Evolutionary conservation across 163 green algal genomes (phyloP).

Genomic region (Scenedesmus sp.): DNA sequence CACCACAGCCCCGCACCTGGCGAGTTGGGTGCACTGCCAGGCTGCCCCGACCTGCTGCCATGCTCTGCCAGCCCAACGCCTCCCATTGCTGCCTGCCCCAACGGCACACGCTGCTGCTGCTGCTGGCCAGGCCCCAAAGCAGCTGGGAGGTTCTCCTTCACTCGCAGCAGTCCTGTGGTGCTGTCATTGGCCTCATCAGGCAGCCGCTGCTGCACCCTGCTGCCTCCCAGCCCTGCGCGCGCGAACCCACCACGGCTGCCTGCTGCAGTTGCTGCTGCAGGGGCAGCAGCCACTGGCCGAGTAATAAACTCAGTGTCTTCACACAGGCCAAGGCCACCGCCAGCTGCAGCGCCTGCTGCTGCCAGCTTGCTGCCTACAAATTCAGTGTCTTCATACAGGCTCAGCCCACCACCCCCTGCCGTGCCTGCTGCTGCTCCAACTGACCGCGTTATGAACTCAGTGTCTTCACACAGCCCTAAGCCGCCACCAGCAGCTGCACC

Average conservation of each 20-base stretch:
- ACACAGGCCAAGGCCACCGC: slow-evolving; percentile 12
- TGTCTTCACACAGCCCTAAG: slow-evolving; percentile 66
- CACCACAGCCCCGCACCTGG: slow-evolving; percentile 14
- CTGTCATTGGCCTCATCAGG: slow-evolving; percentile 34
- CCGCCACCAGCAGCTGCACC: not conserved
- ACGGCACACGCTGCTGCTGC: slow-evolving; percentile 9
- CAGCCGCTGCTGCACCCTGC: slow-evolving; percentile 21
- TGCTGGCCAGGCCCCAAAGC: not conserved
- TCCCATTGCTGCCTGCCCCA: not conserved
- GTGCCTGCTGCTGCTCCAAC: not conserved
- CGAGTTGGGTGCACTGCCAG: slow-evolving; percentile 15
- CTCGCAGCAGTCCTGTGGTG: slow-evolving; percentile 38
- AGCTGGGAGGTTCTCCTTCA: slow-evolving; percentile 46
- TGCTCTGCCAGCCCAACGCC: not conserved
- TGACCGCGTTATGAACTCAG: slow-evolving; percentile 55
- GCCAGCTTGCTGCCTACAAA: slow-evolving; percentile 19
- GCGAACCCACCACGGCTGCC: not conserved
- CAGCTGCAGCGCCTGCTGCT: not conserved
- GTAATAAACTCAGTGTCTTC: slow-evolving; percentile 51
- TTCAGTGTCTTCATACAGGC: slow-evolving; percentile 57
- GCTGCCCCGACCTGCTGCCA: not conserved
- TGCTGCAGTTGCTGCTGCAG: not conserved
- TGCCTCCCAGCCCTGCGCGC: not conserved
- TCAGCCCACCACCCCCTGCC: not conserved
- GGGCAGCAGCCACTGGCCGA: not conserved